phyloP scores from a whole-genome alignment of 768 basidiomycete species.

The Gymnopilus dilepis region DNA sequence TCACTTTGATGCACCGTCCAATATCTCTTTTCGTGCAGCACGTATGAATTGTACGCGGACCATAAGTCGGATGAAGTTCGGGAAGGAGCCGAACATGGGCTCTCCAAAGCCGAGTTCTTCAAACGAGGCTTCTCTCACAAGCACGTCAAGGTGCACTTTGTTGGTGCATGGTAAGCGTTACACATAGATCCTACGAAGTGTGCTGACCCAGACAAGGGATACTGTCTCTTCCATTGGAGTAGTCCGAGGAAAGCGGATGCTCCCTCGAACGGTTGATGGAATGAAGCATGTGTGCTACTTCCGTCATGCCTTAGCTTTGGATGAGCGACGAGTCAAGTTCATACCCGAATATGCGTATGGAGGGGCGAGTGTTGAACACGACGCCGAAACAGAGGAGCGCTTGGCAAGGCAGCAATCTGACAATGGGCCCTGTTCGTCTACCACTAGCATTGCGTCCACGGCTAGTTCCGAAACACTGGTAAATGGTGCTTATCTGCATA shows the following conservation, averaged over 20 bases:
- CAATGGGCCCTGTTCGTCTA: neutral
- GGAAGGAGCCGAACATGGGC: constrained; percentile 1
- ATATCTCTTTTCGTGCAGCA: too few species aligned
- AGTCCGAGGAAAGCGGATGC: constrained; percentile 28
- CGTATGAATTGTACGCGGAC: constrained; percentile 16
- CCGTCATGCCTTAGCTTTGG: constrained; percentile 52
- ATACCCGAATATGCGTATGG: constrained; percentile 46
- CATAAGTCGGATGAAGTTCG: neutral
- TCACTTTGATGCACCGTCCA: too few species aligned
- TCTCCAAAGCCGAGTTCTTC: constrained; percentile 16
- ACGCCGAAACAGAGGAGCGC: neutral
- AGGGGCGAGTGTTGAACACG: neutral
- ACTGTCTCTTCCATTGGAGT: constrained; percentile 53
- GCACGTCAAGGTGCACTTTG: constrained; percentile 45
- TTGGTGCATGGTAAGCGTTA: constrained; percentile 45
- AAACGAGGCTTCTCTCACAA: constrained; percentile 25
- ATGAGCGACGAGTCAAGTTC: constrained; percentile 54
- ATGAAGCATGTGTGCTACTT: constrained; percentile 44
- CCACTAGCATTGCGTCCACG: neutral
- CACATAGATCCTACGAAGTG: neutral
- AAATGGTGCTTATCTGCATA: neutral
- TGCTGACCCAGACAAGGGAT: constrained; percentile 37
- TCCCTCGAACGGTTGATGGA: constrained; percentile 37
- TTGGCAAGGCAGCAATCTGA: neutral
- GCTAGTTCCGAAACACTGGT: neutral